These are phyloP conservation scores for Vigna angularis DNA, from an alignment of 306 rosid genomes.

Conservation along the genomic window DNA sequence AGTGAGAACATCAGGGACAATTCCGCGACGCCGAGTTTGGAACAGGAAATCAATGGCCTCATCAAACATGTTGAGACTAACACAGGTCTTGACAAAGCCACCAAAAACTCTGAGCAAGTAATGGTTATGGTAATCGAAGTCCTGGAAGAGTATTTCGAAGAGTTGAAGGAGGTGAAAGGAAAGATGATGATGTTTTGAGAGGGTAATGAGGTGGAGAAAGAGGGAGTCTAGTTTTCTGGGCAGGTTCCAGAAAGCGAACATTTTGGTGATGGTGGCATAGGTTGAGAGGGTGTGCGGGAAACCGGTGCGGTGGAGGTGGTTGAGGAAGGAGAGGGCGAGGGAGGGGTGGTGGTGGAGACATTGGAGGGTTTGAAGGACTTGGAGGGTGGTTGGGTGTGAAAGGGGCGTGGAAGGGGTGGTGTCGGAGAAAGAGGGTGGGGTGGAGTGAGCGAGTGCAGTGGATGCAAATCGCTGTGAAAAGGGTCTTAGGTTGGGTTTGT, in stretches of 20 bases:
- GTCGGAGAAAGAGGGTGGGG: slow-evolving; percentile 16
- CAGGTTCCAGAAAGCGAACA: slow-evolving; percentile 67
- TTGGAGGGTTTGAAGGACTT: slow-evolving; percentile 54
- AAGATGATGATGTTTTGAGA: slow-evolving; percentile 1
- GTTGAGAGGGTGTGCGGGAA: slow-evolving; percentile 57
- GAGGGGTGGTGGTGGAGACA: slow-evolving; percentile 52
- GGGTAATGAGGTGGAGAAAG: slow-evolving; percentile 57
- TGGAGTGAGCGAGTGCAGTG: slow-evolving; percentile 46
- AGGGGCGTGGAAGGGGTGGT: background rate
- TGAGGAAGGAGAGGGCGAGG: slow-evolving; percentile 60
- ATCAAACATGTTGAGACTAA: slow-evolving; percentile 66
- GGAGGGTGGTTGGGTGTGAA: slow-evolving; percentile 21
- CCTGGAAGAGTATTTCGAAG: slow-evolving; percentile 45
- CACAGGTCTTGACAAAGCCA: slow-evolving; percentile 71
- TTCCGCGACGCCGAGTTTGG: slow-evolving; percentile 54
- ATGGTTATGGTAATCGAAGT: background rate
- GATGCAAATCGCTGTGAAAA: slow-evolving; percentile 27
- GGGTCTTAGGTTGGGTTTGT: background rate
- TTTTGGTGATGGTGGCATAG: slow-evolving; percentile 60
- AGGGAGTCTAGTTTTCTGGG: slow-evolving; percentile 64
- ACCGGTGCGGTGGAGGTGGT: slow-evolving; percentile 50
- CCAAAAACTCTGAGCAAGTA: slow-evolving; percentile 55
- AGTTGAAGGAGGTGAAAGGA: slow-evolving; percentile 53
- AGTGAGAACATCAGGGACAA: slow-evolving; percentile 62
- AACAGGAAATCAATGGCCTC: slow-evolving; percentile 72